These are phyloP conservation scores for Obba rivulosa DNA, from an alignment of 768 basidiomycete genomes.

Conservation along the genomic window DNA sequence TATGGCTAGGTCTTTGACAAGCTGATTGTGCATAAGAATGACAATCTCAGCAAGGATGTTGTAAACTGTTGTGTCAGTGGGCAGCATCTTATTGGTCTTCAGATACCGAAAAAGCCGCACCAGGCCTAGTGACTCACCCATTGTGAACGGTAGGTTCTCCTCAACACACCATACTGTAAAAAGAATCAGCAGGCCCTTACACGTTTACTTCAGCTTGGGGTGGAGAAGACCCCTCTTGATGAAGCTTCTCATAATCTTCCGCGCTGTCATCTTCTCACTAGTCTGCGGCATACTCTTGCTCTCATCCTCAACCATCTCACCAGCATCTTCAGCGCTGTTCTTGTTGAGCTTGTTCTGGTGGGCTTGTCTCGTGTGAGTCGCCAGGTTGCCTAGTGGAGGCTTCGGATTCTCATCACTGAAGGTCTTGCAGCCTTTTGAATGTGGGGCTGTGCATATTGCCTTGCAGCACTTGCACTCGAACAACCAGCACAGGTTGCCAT, in stretches of 20 bases:
- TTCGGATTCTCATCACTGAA: not conserved
- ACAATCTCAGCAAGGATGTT: constrained; percentile 11
- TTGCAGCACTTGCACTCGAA: constrained; percentile 1
- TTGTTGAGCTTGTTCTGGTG: not conserved
- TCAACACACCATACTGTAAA: constrained; percentile 20
- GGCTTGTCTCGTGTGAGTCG: not conserved
- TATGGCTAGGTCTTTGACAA: constrained; percentile 17
- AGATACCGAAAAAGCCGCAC: constrained; percentile 11
- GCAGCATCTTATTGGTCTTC: constrained; percentile 15
- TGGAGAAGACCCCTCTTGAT: constrained; percentile 31
- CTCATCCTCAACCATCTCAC: not conserved
- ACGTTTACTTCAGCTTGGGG: constrained; percentile 19
- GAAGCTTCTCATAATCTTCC: constrained; percentile 22
- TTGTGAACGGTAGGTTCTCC: constrained; percentile 22
- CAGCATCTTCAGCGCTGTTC: not conserved
- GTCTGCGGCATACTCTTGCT: not conserved
- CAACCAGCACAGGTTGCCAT: not conserved
- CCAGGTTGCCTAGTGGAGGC: constrained; percentile 2
- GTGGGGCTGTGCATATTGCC: not conserved
- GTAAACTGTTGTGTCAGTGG: constrained; percentile 24
- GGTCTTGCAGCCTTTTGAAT: not conserved
- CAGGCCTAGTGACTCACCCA: constrained; percentile 16
- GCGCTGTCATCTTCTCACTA: not conserved
- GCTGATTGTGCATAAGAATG: constrained; percentile 14
- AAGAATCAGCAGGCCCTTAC: constrained; percentile 17